Base-by-base conservation (phyloP, 495 filamentous ascomycete genomes). In the Bombardia bombarda region DNA sequence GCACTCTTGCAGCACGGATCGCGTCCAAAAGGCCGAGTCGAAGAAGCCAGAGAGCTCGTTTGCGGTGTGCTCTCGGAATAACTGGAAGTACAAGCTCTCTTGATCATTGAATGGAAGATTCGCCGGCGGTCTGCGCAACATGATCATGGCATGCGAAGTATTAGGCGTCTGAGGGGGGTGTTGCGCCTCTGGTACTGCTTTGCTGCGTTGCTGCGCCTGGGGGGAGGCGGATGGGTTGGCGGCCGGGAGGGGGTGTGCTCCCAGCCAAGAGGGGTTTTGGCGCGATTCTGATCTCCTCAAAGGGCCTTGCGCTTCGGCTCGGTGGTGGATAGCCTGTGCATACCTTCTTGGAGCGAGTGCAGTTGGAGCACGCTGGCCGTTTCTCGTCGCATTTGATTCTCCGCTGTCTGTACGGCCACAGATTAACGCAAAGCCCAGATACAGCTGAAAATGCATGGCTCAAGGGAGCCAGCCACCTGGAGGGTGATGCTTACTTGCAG, bases 311-410 rank as follows among this genome's bases (percentile, higher is more conserved):
- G 39, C 57, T 62, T 42, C 68, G 60, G 18, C 61, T 56, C 42
- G 70, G 70, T 4, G 73, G 66, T 13, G 73, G 73, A 44, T 75
- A 78, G 43, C 74, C 74, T 21, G 58, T 55, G 51, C 74, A 78
- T 16, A 46, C 38, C 46, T 67, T 70, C 42, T 63, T 69, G 7
- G 70, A 72, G 18, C 66, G 62, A 14, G 74, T 56, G 47, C 80
- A 84, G 30, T 76, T 73, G 24, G 60, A 59, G 51, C 79, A 84
- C 3, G 53, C 48, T 3, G 80, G 79, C 39, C 74, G 77, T 44
- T 65, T 66, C 56, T 84, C 80, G 57, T 78, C 80, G 60, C 80
- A 84, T 61, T 83, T 83, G 21, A 84, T 79, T 49, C 72, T 69
- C 32, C 80, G 69, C 37, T 70, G 72, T 51, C 79, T 83, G 43